Percentiles rank a stretch among this genome's conserved stretches.
Conservation (phyloP, 805 yeast genomes). For the Nakazawaea ishiwadae region DNA sequence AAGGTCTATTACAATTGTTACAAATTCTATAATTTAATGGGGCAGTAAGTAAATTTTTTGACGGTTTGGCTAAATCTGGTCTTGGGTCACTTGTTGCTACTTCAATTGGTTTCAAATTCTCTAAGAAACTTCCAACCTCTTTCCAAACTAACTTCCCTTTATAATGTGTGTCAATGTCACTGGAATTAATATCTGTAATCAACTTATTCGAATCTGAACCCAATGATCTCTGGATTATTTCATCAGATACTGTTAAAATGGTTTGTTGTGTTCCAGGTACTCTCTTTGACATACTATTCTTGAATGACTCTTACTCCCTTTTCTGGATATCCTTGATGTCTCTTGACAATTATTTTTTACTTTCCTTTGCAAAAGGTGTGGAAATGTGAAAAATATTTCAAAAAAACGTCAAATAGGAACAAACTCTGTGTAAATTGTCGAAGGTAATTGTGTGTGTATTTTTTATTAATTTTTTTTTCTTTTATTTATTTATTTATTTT, state of each 20-base stretch:
- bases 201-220: constrained; percentile 11
- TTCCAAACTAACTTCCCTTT: constrained; percentile 22
- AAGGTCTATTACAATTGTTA: constrained; percentile 42
- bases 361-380: no score
- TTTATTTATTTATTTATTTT: no score
- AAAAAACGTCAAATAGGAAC: no score
- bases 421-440: no score
- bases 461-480: no score
- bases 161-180: background rate
- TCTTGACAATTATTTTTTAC: no score
- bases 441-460: no score
- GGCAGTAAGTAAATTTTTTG: constrained; percentile 30
- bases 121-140: constrained; percentile 29
- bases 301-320: no score
- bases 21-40: constrained; percentile 42
- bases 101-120: constrained; percentile 21
- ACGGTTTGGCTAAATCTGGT: constrained; percentile 9
- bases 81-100: background rate
- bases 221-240: constrained; percentile 11
- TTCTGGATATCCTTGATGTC: no score
- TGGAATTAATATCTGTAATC: constrained; percentile 5
- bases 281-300: constrained; percentile 12
- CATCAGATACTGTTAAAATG: constrained; percentile 12
- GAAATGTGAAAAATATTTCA: no score
- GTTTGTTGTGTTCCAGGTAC: constrained; percentile 13